Conservation (phyloP, 108 stramenopile species). For the Cylindrotheca closterium region DNA sequence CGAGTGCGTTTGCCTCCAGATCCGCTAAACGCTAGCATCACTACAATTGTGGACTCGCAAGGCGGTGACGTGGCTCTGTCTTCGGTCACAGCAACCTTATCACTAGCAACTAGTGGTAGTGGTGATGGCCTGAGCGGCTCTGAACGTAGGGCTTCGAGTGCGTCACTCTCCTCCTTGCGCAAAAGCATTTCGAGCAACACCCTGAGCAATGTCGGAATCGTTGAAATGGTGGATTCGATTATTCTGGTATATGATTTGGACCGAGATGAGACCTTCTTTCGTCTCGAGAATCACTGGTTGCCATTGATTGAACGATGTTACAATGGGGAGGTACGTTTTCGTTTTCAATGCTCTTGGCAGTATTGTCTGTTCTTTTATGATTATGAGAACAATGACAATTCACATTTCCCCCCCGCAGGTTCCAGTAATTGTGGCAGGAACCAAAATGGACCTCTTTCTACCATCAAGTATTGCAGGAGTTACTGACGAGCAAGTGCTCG, state of each 20-base stretch:
- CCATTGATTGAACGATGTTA: conserved; percentile 78
- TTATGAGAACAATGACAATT: not conserved
- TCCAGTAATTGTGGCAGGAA: conserved; percentile 82
- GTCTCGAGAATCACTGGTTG: conserved; percentile 81
- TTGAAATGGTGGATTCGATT: conserved; percentile 68
- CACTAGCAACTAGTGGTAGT: conserved; percentile 18
- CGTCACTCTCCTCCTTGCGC: not conserved
- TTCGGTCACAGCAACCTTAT: conserved; percentile 43
- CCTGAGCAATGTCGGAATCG: conserved; percentile 10
- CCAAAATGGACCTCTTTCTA: conserved; percentile 73
- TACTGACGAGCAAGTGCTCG: conserved; percentile 50
- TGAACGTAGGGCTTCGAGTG: conserved; percentile 1
- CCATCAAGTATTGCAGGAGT: conserved; percentile 39
- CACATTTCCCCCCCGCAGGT: conserved; percentile 23
- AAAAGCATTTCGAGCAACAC: not conserved
- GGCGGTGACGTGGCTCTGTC: conserved; percentile 65
- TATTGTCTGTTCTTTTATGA: not conserved
- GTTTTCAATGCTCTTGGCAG: conserved; percentile 1
- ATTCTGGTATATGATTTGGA: conserved; percentile 83
- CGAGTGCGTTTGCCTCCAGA: conserved; percentile 76
- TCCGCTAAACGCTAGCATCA: conserved; percentile 58
- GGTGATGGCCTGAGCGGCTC: not conserved
- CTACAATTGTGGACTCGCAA: conserved; percentile 84
- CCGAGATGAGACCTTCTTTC: conserved; percentile 70
- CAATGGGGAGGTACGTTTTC: conserved; percentile 45